Percentiles rank a stretch among this genome's conserved stretches.
These are phyloP conservation scores for Saccharomyces hybrid DNA, from an alignment of 1,139 yeast species.

Conservation along the genomic window DNA sequence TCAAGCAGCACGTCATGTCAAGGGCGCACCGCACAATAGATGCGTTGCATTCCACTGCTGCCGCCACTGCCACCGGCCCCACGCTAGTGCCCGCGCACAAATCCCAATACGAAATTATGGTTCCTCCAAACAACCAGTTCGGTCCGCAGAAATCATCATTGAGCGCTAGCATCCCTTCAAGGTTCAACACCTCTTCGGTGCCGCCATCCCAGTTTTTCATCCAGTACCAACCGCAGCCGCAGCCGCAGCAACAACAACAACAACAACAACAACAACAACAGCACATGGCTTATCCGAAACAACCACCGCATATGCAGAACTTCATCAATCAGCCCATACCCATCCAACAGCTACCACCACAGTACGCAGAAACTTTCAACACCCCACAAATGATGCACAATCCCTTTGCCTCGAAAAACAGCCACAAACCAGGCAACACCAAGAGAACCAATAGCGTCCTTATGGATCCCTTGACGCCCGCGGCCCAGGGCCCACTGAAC, in stretches of 20 bases:
- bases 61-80: too few relatives aligned
- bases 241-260: neutral
- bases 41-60: neutral
- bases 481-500: constrained; percentile 7
- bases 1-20: neutral
- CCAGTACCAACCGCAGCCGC: constrained; percentile 6
- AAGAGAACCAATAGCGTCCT: constrained; percentile 32
- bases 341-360: neutral
- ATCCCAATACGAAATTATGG: neutral
- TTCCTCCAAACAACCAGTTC: neutral
- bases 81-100: neutral
- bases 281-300: constrained; percentile 1
- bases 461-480: constrained; percentile 34
- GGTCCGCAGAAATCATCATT: neutral
- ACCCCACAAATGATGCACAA: constrained; percentile 1
- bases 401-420: neutral
- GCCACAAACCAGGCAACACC: constrained; percentile 9
- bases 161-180: constrained; percentile 4
- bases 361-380: neutral
- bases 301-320: neutral
- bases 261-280: too few relatives aligned
- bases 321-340: neutral
- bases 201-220: neutral
- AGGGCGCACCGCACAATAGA: neutral
- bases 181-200: neutral